These are phyloP conservation scores for Pisolithus albus DNA, from an alignment of 768 basidiomycete species.

Conservation along the genomic window DNA sequence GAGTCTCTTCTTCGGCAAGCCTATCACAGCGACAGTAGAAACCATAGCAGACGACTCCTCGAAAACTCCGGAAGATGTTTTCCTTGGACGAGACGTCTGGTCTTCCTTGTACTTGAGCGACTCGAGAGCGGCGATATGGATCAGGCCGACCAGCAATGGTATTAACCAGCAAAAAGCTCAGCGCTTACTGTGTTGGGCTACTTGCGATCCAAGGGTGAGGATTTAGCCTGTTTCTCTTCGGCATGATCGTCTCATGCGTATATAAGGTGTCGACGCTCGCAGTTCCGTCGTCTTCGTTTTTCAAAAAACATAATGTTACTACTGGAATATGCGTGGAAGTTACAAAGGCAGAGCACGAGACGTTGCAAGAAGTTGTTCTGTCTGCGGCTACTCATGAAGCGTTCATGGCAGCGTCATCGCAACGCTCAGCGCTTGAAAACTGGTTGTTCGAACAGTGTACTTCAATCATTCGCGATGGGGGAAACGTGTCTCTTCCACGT, in stretches of 20 bases:
- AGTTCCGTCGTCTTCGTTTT: constrained; percentile 38
- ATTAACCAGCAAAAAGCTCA: not conserved
- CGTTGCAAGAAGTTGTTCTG: constrained; percentile 46
- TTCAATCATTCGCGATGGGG: constrained; percentile 49
- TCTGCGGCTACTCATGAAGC: constrained; percentile 45
- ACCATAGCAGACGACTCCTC: constrained; percentile 14
- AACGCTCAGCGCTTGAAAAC: constrained; percentile 32
- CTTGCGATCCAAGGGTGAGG: constrained; percentile 34
- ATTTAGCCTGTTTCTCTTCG: not conserved
- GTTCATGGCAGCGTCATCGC: constrained; percentile 35
- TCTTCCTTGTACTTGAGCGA: constrained; percentile 13
- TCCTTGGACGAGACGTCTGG: constrained; percentile 31
- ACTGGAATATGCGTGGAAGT: constrained; percentile 14
- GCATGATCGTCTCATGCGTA: constrained; percentile 15
- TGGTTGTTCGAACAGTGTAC: constrained; percentile 34
- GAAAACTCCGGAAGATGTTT: constrained; percentile 7
- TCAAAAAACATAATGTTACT: constrained; percentile 26
- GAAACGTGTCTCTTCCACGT: constrained; percentile 28
- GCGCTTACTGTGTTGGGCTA: constrained; percentile 31
- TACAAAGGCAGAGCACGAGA: constrained; percentile 23
- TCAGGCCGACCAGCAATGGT: constrained; percentile 14
- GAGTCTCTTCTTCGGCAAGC: constrained; percentile 32
- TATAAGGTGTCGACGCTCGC: constrained; percentile 27
- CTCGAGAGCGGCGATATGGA: constrained; percentile 15
- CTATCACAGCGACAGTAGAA: constrained; percentile 21